Evolutionary conservation across 768 basidiomycete genomes (phyloP).

Genomic region (Mycena vulgaris): DNA sequence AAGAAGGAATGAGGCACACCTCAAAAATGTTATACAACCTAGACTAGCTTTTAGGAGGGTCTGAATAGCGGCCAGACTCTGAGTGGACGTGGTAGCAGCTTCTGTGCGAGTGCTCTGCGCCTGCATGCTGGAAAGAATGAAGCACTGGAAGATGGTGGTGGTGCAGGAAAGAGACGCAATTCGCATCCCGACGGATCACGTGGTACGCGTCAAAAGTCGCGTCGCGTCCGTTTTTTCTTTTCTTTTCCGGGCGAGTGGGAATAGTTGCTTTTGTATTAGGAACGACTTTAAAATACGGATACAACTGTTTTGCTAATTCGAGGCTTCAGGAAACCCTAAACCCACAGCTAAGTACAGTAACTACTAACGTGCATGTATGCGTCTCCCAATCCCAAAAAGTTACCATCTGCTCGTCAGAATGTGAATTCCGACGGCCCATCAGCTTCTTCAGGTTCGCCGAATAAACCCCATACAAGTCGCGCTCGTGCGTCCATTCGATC

Average conservation of each 20-base stretch:
- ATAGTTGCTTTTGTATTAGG: too few species aligned
- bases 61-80: constrained; percentile 80
- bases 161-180: not conserved
- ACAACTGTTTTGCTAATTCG: too few species aligned
- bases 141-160: constrained; percentile 37
- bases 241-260: too few species aligned
- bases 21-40: constrained; percentile 83
- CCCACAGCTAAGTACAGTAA: too few species aligned
- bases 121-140: constrained; percentile 54
- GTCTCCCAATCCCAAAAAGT: too few species aligned
- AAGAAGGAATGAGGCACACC: constrained; percentile 54
- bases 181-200: not conserved
- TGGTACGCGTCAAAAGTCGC: not conserved
- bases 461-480: not conserved
- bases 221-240: not conserved
- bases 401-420: too few species aligned
- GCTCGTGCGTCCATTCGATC: constrained; percentile 23
- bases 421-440: too few species aligned
- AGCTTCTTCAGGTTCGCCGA: too few species aligned
- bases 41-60: constrained; percentile 81
- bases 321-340: too few species aligned
- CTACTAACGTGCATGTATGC: too few species aligned
- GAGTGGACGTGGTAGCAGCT: constrained; percentile 63
- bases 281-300: too few species aligned
- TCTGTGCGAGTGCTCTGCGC: constrained; percentile 54